Conservation (phyloP, 2,329 filamentous ascomycete genomes). For the Colletotrichum sojae region DNA sequence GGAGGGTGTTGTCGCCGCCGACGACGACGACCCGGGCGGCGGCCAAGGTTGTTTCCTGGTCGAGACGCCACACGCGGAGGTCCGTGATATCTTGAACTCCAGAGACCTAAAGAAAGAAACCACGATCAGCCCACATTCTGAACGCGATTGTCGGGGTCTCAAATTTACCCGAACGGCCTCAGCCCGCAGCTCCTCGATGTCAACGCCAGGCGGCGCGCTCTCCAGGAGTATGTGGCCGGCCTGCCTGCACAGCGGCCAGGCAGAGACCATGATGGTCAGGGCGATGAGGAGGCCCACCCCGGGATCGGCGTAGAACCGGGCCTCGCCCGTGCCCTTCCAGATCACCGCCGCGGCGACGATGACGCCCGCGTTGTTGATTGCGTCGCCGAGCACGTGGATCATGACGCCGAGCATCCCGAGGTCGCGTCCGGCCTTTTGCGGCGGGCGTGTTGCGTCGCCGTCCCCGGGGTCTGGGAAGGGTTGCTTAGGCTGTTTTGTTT, state of each 20-base stretch:
- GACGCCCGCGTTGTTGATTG: slow-evolving; percentile 82
- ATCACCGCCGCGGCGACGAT: slow-evolving; percentile 79
- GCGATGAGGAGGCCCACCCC: slow-evolving; percentile 78
- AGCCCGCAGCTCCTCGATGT: slow-evolving; percentile 74
- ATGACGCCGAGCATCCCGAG: slow-evolving; percentile 81
- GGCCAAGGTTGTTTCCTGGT: slow-evolving; percentile 78
- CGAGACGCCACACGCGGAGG: slow-evolving; percentile 80
- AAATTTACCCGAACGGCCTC: slow-evolving; percentile 74
- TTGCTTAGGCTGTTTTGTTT: background rate
- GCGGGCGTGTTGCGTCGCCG: slow-evolving; percentile 52
- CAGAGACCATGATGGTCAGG: slow-evolving; percentile 78
- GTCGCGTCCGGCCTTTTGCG: slow-evolving; percentile 68
- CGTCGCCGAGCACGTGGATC: slow-evolving; percentile 80
- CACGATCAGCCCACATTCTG: background rate
- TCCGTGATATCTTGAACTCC: slow-evolving; percentile 79
- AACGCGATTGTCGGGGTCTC: too few relatives aligned
- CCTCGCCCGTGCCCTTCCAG: slow-evolving; percentile 72
- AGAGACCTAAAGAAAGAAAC: slow-evolving; percentile 69
- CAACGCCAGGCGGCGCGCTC: slow-evolving; percentile 72
- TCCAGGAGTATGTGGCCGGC: slow-evolving; percentile 78
- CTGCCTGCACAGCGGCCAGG: slow-evolving; percentile 73
- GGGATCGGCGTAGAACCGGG: slow-evolving; percentile 80
- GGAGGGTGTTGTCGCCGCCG: slow-evolving; percentile 67
- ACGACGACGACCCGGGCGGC: slow-evolving; percentile 78
- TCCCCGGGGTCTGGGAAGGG: background rate